These are phyloP conservation scores for Aureobasidium sp. DNA, from an alignment of 2,329 filamentous ascomycete genomes.

Conservation along the genomic window DNA sequence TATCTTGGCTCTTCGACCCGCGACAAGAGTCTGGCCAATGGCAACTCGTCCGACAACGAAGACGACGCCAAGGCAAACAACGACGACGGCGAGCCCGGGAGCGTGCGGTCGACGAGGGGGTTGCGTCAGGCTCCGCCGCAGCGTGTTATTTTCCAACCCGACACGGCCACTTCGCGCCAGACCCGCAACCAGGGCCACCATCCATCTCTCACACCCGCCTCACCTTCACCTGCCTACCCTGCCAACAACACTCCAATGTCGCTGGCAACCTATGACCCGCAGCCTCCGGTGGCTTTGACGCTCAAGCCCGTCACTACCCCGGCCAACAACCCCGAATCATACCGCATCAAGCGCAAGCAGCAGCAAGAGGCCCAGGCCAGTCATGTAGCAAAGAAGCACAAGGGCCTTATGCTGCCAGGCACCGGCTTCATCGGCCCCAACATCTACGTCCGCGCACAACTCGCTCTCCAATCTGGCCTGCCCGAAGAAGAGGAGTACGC, in stretches of 20 bases:
- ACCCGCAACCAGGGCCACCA: constrained; percentile 44
- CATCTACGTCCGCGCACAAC: constrained; percentile 83
- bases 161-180: constrained; percentile 59
- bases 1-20: constrained; percentile 49
- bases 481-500: constrained; percentile 84
- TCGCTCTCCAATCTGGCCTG: constrained; percentile 73
- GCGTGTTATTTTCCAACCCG: constrained; percentile 76
- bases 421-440: constrained; percentile 66
- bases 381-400: constrained; percentile 40
- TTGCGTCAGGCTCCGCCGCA: constrained; percentile 79
- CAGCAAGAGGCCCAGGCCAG: constrained; percentile 31
- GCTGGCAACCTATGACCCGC: constrained; percentile 64
- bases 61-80: constrained; percentile 43
- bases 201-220: constrained; percentile 31
- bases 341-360: constrained; percentile 52
- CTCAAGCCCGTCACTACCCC: constrained; percentile 70
- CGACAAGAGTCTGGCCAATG: constrained; percentile 42
- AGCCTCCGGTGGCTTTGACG: constrained; percentile 54
- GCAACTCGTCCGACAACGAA: constrained; percentile 49
- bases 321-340: constrained; percentile 64
- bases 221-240: constrained; percentile 39
- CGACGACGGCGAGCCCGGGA: constrained; percentile 44
- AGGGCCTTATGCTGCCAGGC: constrained; percentile 55
- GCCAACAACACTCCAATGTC: constrained; percentile 40
- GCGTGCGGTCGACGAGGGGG: constrained; percentile 29